phyloP scores from a whole-genome alignment of 257 asterid genomes.

The Mentha longifolia region DNA sequence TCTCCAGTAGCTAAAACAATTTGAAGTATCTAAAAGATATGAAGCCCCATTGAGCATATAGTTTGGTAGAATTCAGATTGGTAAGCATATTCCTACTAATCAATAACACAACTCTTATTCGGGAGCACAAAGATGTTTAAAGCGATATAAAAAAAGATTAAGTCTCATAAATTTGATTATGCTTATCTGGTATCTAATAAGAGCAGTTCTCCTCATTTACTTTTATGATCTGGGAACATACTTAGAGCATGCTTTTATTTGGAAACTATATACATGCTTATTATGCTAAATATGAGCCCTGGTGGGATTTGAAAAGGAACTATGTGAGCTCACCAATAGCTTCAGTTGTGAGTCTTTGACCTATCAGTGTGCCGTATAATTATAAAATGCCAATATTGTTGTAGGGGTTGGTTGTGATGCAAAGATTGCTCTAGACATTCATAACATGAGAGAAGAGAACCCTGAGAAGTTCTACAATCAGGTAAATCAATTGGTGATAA shows the following conservation, averaged over 20 bases:
- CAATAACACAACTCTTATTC: not conserved
- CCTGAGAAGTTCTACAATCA: constrained; percentile 98
- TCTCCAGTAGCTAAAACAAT: not conserved
- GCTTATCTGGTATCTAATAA: not conserved
- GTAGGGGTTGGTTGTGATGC: constrained; percentile 99
- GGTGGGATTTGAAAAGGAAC: not conserved
- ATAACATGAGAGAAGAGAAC: constrained; percentile 96
- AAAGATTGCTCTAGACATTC: constrained; percentile 96
- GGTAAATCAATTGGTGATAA: constrained; percentile 47
- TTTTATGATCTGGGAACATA: not conserved
- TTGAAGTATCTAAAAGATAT: not conserved
- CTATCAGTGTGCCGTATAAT: not conserved
- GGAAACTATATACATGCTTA: not conserved
- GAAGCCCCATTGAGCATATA: not conserved
- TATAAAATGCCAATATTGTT: constrained; percentile 24
- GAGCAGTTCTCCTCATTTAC: not conserved
- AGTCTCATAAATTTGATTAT: not conserved
- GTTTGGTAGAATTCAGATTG: not conserved
- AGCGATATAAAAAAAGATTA: not conserved
- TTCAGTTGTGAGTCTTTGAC: not conserved
- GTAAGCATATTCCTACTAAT: not conserved
- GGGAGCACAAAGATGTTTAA: not conserved
- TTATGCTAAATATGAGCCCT: constrained; percentile 16
- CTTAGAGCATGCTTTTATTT: not conserved
- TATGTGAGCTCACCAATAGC: no score